Evolutionary conservation across 2,329 filamentous ascomycete species (phyloP).

Genomic region (Metarhizium robertsii): DNA sequence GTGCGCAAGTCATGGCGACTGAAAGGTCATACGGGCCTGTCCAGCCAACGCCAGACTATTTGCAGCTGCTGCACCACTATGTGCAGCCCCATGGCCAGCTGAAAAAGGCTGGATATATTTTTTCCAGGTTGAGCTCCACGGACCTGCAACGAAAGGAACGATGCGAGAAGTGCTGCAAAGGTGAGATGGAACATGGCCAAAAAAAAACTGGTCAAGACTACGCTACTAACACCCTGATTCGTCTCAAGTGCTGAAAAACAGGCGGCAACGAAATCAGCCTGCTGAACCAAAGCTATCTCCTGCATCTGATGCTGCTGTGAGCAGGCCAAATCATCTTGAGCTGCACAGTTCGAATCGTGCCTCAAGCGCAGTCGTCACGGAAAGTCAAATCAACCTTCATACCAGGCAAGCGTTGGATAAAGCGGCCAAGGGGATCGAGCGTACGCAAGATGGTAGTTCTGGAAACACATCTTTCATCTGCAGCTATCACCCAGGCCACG

Average conservation of each 20-base stretch:
- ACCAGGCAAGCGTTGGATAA: neutral
- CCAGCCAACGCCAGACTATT: slow-evolving; percentile 11
- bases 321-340: neutral
- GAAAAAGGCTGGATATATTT: slow-evolving; percentile 17
- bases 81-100: slow-evolving; percentile 12
- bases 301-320: neutral
- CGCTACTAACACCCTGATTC: neutral
- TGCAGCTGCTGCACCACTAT: slow-evolving; percentile 10
- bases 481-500: slow-evolving; percentile 19
- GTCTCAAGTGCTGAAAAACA: neutral
- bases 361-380: neutral
- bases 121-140: slow-evolving; percentile 13
- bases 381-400: neutral
- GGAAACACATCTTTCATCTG: slow-evolving; percentile 9
- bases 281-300: neutral
- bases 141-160: slow-evolving; percentile 23
- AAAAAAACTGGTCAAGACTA: neutral
- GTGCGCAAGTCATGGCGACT: neutral
- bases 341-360: neutral
- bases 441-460: neutral
- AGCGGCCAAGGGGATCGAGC: neutral
- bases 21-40: slow-evolving; percentile 9
- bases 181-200: slow-evolving; percentile 7
- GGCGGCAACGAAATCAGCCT: neutral
- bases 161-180: slow-evolving; percentile 17